Base-by-base conservation (phyloP, 768 basidiomycete species). In the Tephrocybe rancida region DNA sequence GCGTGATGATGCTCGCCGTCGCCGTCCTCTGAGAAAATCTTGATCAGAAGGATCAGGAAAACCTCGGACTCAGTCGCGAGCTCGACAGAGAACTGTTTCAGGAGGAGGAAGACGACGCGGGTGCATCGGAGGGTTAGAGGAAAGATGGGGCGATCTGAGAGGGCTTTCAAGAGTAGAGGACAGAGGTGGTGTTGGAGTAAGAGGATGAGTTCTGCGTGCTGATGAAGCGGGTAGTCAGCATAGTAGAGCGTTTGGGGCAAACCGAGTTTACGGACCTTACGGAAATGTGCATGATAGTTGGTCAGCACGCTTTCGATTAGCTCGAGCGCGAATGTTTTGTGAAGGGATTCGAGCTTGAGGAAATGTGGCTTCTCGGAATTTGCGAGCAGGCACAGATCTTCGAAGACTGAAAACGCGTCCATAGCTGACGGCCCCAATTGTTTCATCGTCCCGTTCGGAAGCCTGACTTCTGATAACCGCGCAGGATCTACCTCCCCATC, bases 311-410 rank as follows among this genome's bases (percentile, higher is more conserved):
- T 98, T 73, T 99, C 96, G 32, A 98, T 93, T 48, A 98, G 74
- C 70, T 99, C 96, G n/a, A 99, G 73, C 0, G 95, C 93, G 60
- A 98, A 98, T 0, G 97, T 98, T 70, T 95, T 88, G 62, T 90
- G 91, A 41, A 98, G 73, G 46, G 79, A 83, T 19, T 90, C 86
- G 42, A 98, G 82, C 58, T 87, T 86, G 54, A 97, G 76, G 64
- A 97, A 92, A 48, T 80, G 76, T 2, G 95, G 90, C 48, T 82
- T 86, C 67, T 94, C 87, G 3, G 84, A 81, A 62, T 92, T 86
- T 50, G 91, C 90, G 1, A 98, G 81, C 0, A 98, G 72, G 66
- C 96, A 98, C 1, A 99, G 71, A 63, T 98, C 97, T 65, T 96
- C 88, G 47, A 99, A 92, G 7, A 98, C 85, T 3, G 86, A 84